These are phyloP conservation scores for Pseudomassariella vexata DNA, from an alignment of 2,329 filamentous ascomycete genomes.

Conservation along the genomic window DNA sequence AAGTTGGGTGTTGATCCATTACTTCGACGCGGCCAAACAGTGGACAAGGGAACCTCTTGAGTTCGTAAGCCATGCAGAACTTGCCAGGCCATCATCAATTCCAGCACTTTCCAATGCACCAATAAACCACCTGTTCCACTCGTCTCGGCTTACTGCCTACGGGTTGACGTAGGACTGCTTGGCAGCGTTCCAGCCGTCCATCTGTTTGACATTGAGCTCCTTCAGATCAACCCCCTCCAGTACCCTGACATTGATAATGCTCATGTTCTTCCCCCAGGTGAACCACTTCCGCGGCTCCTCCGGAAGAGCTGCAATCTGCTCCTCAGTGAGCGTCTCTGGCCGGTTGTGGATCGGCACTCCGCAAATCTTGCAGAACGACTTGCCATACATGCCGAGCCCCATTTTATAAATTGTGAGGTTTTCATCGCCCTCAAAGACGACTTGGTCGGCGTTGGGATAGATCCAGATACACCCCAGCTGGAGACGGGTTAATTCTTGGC, in stretches of 20 bases:
- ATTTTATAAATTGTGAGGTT: slow-evolving; percentile 35
- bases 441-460: slow-evolving; percentile 32
- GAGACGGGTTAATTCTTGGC: too few species aligned
- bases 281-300: slow-evolving; percentile 15
- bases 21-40: too few species aligned
- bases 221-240: slow-evolving; percentile 31
- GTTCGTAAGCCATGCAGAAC: too few species aligned
- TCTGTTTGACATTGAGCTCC: slow-evolving; percentile 15
- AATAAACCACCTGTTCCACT: too few species aligned
- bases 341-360: slow-evolving; percentile 36
- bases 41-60: too few species aligned
- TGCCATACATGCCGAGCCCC: slow-evolving; percentile 22
- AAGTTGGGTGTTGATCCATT: neutral
- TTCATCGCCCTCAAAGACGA: slow-evolving; percentile 33
- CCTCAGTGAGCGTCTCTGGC: slow-evolving; percentile 22
- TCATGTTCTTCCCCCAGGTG: slow-evolving; percentile 6
- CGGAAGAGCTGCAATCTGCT: slow-evolving; percentile 27
- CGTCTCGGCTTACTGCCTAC: too few species aligned
- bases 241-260: slow-evolving; percentile 32
- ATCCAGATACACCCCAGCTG: slow-evolving; percentile 40
- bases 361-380: slow-evolving; percentile 44
- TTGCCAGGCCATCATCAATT: too few species aligned
- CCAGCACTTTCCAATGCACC: too few species aligned
- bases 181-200: slow-evolving; percentile 12
- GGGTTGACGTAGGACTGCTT: slow-evolving; percentile 4